Evolutionary conservation across 352 stramenopile species (phyloP).

Genomic region (Globisporangium barbulae): DNA sequence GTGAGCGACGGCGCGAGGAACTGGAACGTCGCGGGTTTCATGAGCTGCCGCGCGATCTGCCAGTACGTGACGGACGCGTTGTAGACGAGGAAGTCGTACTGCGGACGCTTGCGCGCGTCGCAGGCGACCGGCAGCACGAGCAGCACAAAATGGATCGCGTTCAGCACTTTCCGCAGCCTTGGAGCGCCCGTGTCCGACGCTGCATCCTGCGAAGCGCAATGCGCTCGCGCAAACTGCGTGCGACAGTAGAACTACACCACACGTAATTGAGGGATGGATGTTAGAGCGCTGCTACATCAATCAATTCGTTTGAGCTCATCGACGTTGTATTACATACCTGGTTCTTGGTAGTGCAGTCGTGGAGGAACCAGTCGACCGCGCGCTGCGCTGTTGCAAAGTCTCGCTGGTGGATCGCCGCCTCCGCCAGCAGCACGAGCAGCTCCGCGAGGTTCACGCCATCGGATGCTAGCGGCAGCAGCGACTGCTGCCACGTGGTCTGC

Average conservation of each 20-base stretch:
- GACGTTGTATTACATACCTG: slow-evolving; percentile 39
- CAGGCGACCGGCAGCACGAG: slow-evolving; percentile 70
- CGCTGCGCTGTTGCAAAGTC: slow-evolving; percentile 60
- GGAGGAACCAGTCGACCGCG: slow-evolving; percentile 71
- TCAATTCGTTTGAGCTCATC: not conserved
- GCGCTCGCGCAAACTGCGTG: slow-evolving; percentile 76
- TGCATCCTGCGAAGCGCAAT: slow-evolving; percentile 47
- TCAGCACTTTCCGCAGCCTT: slow-evolving; percentile 49
- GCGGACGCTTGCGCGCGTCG: slow-evolving; percentile 46
- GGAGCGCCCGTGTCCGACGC: slow-evolving; percentile 32
- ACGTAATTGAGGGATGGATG: not conserved
- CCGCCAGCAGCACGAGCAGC: slow-evolving; percentile 71
- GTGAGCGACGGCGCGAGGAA: slow-evolving; percentile 65
- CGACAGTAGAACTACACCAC: slow-evolving; percentile 80
- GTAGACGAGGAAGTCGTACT: slow-evolving; percentile 91
- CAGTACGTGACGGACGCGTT: slow-evolving; percentile 88
- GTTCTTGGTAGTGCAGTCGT: slow-evolving; percentile 57
- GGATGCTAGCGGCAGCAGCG: slow-evolving; percentile 23
- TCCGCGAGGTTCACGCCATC: slow-evolving; percentile 49
- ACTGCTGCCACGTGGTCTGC: slow-evolving; percentile 28
- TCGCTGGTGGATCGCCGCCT: slow-evolving; percentile 57
- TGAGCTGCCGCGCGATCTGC: slow-evolving; percentile 77
- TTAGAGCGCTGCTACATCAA: not conserved
- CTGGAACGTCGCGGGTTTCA: slow-evolving; percentile 76
- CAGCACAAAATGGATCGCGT: slow-evolving; percentile 77